Evolutionary conservation across 345 rosid species (phyloP), one percentile per base, ranked within the genome.

Genomic region (Bruguiera sexangula): DNA sequence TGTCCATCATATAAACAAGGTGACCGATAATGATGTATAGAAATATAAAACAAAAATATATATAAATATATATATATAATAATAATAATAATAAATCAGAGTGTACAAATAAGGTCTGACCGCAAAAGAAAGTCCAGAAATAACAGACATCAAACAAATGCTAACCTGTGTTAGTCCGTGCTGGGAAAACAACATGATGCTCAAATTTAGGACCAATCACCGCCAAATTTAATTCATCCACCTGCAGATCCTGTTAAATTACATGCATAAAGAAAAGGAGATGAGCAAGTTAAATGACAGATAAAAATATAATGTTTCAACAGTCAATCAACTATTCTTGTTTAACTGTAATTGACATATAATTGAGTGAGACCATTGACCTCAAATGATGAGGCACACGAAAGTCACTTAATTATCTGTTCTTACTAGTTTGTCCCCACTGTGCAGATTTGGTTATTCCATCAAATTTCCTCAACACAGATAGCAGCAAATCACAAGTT

Each of bases 111-210:
- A 30, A 2, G 60, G 36, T 26, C 21, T 20, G 15, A 56, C n/a
- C 7, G 53, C 66, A 58, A 27, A 63, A n/a, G 36, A 22, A 43
- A 60, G 66, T 37, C 67, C 26, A 34, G 34, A 20, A 61, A 2
- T n/a, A 13, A 22, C 16, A 16, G 43, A 66, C 5, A 43, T 30
- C 54, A 7, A 20, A 36, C 36, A 55, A 62, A 27, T 58, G 60
- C 91, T 74, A 77, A 96, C 99, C 97, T 54, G 99, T 90, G 80
- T 92, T 96, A 10, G 93, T 96, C 75, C 98, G 82, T 34, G 98
- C 93, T 7, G 99, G 95, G 80, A 96, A 96, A 84, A 86, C 71
- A 65, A 77, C 82, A 78, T 96, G 97, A 78, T 89, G 82, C 87
- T 92, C 98, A 70, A 96, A 92, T 59, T 89, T 89, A 36, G 98